Conservation (phyloP, 2,329 filamentous ascomycete species). For the Fusarium sp. region DNA sequence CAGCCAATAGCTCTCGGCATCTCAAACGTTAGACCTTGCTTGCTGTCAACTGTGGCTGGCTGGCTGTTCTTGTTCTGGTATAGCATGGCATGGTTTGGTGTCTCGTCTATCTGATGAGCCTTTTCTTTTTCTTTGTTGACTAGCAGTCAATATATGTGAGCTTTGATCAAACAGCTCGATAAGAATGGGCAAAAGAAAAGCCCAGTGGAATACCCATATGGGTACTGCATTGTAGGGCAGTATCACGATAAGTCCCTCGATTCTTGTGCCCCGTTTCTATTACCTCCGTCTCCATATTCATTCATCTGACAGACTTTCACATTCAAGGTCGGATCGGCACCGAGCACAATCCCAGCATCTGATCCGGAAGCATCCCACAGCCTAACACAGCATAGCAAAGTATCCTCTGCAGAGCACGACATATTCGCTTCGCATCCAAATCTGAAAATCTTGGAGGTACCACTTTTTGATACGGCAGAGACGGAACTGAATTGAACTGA, state of each 20-base stretch:
- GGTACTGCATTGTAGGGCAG: background rate
- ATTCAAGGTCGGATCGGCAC: constrained; percentile 17
- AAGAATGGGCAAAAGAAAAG: background rate
- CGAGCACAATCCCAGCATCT: constrained; percentile 30
- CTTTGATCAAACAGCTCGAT: background rate
- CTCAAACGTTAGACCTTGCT: constrained; percentile 3
- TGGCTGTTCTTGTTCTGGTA: constrained; percentile 27
- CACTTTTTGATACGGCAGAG: constrained; percentile 7
- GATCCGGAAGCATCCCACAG: constrained; percentile 24
- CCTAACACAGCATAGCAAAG: background rate
- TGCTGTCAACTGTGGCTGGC: constrained; percentile 34
- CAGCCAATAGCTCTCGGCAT: constrained; percentile 19
- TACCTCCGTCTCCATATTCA: background rate
- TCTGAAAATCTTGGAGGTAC: constrained; percentile 6
- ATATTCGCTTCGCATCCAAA: constrained; percentile 19
- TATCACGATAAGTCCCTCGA: background rate
- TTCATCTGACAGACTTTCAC: background rate
- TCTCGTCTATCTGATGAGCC: constrained; percentile 22
- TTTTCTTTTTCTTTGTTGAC: constrained; percentile 1
- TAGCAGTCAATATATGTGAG: constrained; percentile 1
- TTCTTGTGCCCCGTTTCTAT: background rate
- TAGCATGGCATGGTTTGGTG: constrained; percentile 20
- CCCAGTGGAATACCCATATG: background rate
- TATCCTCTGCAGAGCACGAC: background rate
- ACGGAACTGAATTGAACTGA: background rate